A percentile compares a stretch with the other conserved stretches of the same genome.
These are phyloP conservation scores for Tolypocladium album DNA, from an alignment of 2,329 filamentous ascomycete species.

Conservation along the genomic window DNA sequence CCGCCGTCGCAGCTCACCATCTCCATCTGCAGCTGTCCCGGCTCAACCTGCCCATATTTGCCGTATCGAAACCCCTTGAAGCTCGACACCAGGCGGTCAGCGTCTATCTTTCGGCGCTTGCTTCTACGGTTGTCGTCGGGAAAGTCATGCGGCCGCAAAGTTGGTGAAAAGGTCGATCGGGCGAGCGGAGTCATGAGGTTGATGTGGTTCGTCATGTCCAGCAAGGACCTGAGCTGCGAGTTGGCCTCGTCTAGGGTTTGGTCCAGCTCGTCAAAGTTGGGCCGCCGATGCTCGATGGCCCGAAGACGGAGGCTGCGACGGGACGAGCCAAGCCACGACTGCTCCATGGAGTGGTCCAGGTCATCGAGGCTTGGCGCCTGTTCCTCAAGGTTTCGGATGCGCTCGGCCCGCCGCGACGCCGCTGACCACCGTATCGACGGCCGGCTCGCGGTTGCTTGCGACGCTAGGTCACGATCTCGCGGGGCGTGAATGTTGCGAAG, in stretches of 20 bases:
- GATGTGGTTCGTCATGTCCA: constrained; percentile 26
- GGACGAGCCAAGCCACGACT: constrained; percentile 13
- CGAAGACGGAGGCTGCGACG: constrained; percentile 15
- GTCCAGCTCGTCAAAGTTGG: constrained; percentile 26
- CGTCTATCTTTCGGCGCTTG: constrained; percentile 63
- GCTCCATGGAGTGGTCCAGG: constrained; percentile 15
- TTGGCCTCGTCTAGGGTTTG: constrained; percentile 30
- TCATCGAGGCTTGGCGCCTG: constrained; percentile 13
- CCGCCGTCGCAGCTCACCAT: constrained; percentile 85
- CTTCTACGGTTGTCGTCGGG: constrained; percentile 39
- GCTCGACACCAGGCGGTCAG: constrained; percentile 40
- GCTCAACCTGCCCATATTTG: constrained; percentile 75
- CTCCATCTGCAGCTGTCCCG: constrained; percentile 74
- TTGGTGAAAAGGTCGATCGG: constrained; percentile 22
- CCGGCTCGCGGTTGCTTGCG: constrained; percentile 3
- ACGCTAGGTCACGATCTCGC: constrained; percentile 15
- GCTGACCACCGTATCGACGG: constrained; percentile 10
- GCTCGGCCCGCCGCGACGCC: constrained; percentile 22
- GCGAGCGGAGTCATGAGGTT: constrained; percentile 15
- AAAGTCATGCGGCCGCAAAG: constrained; percentile 25
- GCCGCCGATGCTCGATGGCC: constrained; percentile 10
- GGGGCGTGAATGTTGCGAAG: constrained; percentile 19
- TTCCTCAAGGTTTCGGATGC: constrained; percentile 23
- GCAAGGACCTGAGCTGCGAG: constrained; percentile 29
- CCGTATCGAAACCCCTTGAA: constrained; percentile 66